Evolutionary conservation across 2,329 filamentous ascomycete genomes (phyloP), one percentile per base, ranked within the genome.

Genomic region (Colletotrichum ledebouriae): DNA sequence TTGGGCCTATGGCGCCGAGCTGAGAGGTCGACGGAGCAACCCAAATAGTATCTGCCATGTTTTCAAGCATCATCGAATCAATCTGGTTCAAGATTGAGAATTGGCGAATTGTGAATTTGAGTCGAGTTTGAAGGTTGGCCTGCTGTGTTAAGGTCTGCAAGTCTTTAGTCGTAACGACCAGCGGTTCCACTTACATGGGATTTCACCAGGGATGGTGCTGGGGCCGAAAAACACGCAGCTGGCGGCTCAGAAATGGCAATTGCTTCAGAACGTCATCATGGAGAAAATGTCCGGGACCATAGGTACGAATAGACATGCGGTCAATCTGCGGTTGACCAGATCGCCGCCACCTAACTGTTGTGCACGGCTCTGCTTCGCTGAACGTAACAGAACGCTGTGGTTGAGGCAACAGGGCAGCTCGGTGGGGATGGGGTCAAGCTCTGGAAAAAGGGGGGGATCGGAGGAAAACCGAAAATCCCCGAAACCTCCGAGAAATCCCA

Each of bases 1-100:
- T 22, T 17, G 17, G 17, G 44, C 42, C 17, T 39, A 11, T n/a
- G 44, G 13, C 13, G 57, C 7, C 13, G 33, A 20, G 44, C 6
- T 22, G n/a, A 37, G 42, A 11, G n/a, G 57, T 12, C 57, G 42
- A 33, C 57, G 33, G 44, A 50, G 57, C 42, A 6, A 37, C 57
- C 56, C 17, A 25, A 50, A 59, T 59, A 49, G 44, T 39, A 59
- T 42, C 39, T 50, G 15, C 29, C 29, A 29, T 20, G 33, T 44
- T 57, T 29, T 29, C 37, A 44, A 25, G 47, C 47, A 33, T 33
- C 25, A 50, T 6, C 20, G 25, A 50, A 50, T 7, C 37, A 2
- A 25, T 33, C 29, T 15, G 2, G 20, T 22, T 22, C 6, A 22
- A 4, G 11, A 49, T 49, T 25, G 6, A 22, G 25, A 10, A 50